A percentile compares a stretch with the other conserved stretches of the same genome.
Evolutionary conservation across 2,329 filamentous ascomycete genomes (phyloP).

Genomic region (Paracoccidioides brasiliensis): DNA sequence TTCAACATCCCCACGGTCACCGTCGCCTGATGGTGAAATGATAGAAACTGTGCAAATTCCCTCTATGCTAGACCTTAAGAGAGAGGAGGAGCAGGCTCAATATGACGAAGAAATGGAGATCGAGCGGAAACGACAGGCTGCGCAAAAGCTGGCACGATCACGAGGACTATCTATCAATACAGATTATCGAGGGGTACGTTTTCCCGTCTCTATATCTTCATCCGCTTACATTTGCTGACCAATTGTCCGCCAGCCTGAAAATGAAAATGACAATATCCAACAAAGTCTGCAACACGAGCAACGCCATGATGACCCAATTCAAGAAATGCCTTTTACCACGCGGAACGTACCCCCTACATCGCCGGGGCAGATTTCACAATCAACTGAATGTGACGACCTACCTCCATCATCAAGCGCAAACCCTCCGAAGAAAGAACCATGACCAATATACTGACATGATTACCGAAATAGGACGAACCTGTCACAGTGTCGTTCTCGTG

Average conservation of each 20-base stretch:
- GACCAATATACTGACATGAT: background rate
- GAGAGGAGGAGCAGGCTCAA: conserved; percentile 43
- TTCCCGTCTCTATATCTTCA: background rate
- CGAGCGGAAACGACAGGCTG: conserved; percentile 40
- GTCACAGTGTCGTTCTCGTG: background rate
- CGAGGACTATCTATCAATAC: conserved; percentile 35
- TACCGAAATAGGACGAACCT: background rate
- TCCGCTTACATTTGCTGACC: background rate
- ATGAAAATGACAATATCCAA: background rate
- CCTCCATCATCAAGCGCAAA: background rate
- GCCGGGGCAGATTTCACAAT: background rate
- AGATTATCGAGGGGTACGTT: conserved; percentile 19
- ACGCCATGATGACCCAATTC: background rate
- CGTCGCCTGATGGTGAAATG: conserved; percentile 16
- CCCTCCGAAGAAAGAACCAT: background rate
- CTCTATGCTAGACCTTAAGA: conserved; percentile 42
- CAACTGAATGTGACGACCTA: background rate
- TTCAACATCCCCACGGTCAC: conserved; percentile 17
- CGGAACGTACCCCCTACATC: background rate
- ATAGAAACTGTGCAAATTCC: conserved; percentile 27
- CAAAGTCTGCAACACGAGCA: conserved; percentile 1
- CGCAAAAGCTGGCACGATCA: conserved; percentile 41
- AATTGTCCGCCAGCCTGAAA: background rate
- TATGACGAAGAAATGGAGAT: conserved; percentile 45
- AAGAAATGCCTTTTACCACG: background rate